Percentiles rank a stretch among this genome's conserved stretches.
phyloP scores from a whole-genome alignment of 768 basidiomycete species.

The Calocera viscosa region DNA sequence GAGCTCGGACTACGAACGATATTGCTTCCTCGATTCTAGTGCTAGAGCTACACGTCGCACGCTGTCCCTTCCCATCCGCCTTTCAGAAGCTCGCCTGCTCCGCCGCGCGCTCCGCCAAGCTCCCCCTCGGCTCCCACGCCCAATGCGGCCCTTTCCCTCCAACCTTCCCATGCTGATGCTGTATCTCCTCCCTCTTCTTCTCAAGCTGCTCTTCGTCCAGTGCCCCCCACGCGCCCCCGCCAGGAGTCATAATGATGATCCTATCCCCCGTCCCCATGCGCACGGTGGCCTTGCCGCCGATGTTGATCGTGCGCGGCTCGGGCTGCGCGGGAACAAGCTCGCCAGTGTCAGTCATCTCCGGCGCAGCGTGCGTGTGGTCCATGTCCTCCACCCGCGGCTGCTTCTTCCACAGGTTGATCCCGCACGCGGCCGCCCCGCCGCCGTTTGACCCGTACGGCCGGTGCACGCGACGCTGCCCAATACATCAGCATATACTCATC shows the following conservation, averaged over 20 bases:
- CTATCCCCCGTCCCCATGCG: conserved; percentile 81
- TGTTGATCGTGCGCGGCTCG: conserved; percentile 53
- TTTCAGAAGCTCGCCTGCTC: conserved; percentile 20
- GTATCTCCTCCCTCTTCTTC: conserved; percentile 16
- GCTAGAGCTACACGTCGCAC: background rate
- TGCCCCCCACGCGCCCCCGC: conserved; percentile 76
- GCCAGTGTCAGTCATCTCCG: conserved; percentile 6
- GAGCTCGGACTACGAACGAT: background rate
- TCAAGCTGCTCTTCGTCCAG: conserved; percentile 18
- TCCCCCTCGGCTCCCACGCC: conserved; percentile 25
- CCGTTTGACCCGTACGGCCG: conserved; percentile 81
- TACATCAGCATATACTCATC: background rate
- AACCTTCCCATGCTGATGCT: conserved; percentile 11
- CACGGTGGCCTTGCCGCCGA: conserved; percentile 79
- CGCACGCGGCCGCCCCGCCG: conserved; percentile 55
- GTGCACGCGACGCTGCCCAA: conserved; percentile 57
- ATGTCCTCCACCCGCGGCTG: conserved; percentile 28
- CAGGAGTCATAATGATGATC: conserved; percentile 74
- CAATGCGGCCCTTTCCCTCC: conserved; percentile 9
- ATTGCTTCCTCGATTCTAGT: background rate
- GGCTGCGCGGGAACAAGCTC: background rate
- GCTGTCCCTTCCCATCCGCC: background rate
- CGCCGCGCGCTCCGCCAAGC: conserved; percentile 26
- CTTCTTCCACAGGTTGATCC: conserved; percentile 74
- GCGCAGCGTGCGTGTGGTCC: conserved; percentile 39